Evolutionary conservation across 164 flowering plant species (phyloP), one percentile per base, ranked within the genome.

Genomic region (Aristolochia contorta): DNA sequence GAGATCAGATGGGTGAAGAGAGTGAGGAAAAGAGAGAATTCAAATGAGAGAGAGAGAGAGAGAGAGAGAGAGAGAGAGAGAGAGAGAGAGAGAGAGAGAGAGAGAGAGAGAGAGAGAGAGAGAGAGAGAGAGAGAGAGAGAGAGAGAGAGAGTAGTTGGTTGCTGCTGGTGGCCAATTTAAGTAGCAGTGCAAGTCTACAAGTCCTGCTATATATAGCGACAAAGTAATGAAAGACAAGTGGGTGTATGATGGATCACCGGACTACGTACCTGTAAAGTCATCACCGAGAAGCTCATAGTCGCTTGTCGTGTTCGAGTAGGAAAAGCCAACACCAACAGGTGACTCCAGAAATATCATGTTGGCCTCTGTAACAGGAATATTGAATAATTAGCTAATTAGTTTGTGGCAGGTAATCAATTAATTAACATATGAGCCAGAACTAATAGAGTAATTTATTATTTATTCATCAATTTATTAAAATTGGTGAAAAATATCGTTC

Each of bases 311-410:
- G 45, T 89, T 87, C 58, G 96, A 82, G 71, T 89, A 59, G 24
- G 63, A 58, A 79, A 84, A 92, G 54, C 98, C 96, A 71, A 92
- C 98, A 19, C 96, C 98, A 62, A 80, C 69, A 0, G 98, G 96
- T 41, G 96, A 89, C 74, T 93, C 97, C 69, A 90, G 55, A 75
- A 87, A 89, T 58, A 93, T 66, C 80, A 89, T 78, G 59, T 92
- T 92, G 75, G 96, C 95, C 60, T 55, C 72, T 63, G 64, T 52
- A n/a, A n/a, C 54, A 84, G 2, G 89, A 85, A 52, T 1, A 52
- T 15, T 7, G 18, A 47, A 2, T 7, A 14, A 47, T 47, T 7
- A 47, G 16, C n/a, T 47, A 14, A 14, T 47, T 47, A 14, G 2
- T 14, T 47, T n/a, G n/a, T n/a, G n/a, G n/a, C n/a, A n/a, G n/a